phyloP scores from a whole-genome alignment of 441 rosid species.

The Pelargonium citronellum region DNA sequence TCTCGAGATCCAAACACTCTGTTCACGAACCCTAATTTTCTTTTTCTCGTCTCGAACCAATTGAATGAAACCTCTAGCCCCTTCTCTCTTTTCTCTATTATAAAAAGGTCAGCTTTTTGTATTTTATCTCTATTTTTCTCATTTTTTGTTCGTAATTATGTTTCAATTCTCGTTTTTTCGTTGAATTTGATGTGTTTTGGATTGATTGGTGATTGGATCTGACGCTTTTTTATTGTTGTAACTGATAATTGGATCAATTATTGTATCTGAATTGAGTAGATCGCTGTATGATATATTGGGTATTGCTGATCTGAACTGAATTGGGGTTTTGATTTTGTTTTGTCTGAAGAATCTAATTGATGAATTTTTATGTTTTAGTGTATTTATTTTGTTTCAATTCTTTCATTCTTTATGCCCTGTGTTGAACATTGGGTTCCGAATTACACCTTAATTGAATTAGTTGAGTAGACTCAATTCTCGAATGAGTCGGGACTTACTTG shows the following conservation, averaged over 20 bases:
- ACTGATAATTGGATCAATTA: background rate
- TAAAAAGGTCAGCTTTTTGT: slow-evolving; percentile 2
- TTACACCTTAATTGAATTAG: background rate
- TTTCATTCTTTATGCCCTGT: background rate
- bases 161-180: background rate
- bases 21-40: background rate
- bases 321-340: background rate
- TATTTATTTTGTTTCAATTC: background rate
- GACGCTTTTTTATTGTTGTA: slow-evolving; percentile 10
- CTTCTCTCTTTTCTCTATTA: background rate
- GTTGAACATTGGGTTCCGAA: background rate
- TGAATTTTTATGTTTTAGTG: background rate
- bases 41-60: background rate
- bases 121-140: background rate
- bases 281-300: background rate
- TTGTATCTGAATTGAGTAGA: background rate
- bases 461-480: background rate
- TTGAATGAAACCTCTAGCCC: background rate
- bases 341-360: too few species aligned
- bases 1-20: slow-evolving; percentile 33
- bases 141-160: background rate
- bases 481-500: too few species aligned
- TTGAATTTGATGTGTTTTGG: slow-evolving; percentile 13
- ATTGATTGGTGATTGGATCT: slow-evolving; percentile 28
- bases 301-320: background rate